Evolutionary conservation across 768 basidiomycete species (phyloP), one percentile per base, ranked within the genome.

Genomic region (Russula emetica): DNA sequence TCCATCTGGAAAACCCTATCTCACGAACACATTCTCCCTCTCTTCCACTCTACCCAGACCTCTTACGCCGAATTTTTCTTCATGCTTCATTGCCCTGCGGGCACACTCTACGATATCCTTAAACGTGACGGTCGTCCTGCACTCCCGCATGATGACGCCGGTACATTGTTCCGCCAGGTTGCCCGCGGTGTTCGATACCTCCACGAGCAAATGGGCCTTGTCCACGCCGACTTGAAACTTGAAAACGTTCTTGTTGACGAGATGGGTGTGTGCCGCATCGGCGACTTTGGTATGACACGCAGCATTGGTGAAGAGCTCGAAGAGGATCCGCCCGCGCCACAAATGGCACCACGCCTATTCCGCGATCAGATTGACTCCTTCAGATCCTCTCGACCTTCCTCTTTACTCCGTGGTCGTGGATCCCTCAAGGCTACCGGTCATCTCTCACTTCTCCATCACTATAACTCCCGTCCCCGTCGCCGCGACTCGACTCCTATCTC

Each of bases 211-310:
- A 87, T 85, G 30, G 76, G 81, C 9, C 83, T 88, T 69, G 88
- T 95, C 59, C 96, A 99, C 77, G 84, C 94, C 69, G 97, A 99
- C 76, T 78, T 99, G 74, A 99, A 99, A 78, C 83, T 97, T 63
- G 97, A 98, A 76, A 99, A 99, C 77, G 85, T 98, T 55, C 83
- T 98, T 49, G 86, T 95, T 58, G 92, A 95, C 73, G 89, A 92
- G 72, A 85, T 83, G 78, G 89, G 91, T 60, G 81, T 86, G n/a
- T 94, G 92, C 78, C 85, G 85, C 71, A 87, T 96, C 36, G 78
- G 79, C 50, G 93, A 95, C 76, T 94, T 95, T 76, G 92, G 92
- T 55, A 83, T 94, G 78, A 80, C 90, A 22, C 80, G 82, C 70
- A 78, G 78, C 62, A 85, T 92, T 47, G 85, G 83, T 69, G 82